Conservation (phyloP, 2,329 filamentous ascomycete genomes). For the Botrytis porri region DNA sequence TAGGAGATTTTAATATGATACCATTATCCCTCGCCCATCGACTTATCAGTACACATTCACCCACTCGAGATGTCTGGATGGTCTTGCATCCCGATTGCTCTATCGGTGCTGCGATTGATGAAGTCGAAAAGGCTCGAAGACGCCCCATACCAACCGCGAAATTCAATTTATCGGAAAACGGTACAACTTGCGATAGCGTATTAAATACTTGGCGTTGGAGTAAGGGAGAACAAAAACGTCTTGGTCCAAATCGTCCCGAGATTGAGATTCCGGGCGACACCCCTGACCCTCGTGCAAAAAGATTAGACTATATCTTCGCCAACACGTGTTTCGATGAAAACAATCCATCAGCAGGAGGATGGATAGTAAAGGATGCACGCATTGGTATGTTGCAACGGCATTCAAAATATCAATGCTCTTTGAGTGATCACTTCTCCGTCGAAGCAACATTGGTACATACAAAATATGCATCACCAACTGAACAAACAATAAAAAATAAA, state of each 20-base stretch:
- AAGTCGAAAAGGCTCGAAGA: slow-evolving; percentile 62
- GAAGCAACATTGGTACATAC: slow-evolving; percentile 63
- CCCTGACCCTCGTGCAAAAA: slow-evolving; percentile 72
- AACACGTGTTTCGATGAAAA: slow-evolving; percentile 48
- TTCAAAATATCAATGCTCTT: slow-evolving; percentile 74
- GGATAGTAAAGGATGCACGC: slow-evolving; percentile 67
- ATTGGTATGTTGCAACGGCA: slow-evolving; percentile 83
- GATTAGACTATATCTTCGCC: slow-evolving; percentile 93
- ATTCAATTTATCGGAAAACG: slow-evolving; percentile 76
- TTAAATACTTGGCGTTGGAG: slow-evolving; percentile 95
- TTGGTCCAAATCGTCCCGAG: slow-evolving; percentile 61
- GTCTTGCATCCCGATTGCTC: slow-evolving; percentile 80
- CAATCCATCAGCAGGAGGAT: slow-evolving; percentile 43
- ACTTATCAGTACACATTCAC: slow-evolving; percentile 74
- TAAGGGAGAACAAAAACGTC: slow-evolving; percentile 62
- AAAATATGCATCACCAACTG: slow-evolving; percentile 22
- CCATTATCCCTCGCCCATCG: slow-evolving; percentile 80
- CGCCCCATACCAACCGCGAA: slow-evolving; percentile 70
- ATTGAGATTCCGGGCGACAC: slow-evolving; percentile 62
- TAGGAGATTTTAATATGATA: slow-evolving; percentile 98
- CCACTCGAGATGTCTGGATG: slow-evolving; percentile 81
- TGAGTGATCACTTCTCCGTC: slow-evolving; percentile 94
- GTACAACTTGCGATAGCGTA: slow-evolving; percentile 79
- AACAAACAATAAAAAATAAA: slow-evolving; percentile 26
- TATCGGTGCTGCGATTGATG: slow-evolving; percentile 67